A percentile compares a stretch with the other conserved stretches of the same genome.
phyloP scores from a whole-genome alignment of 169 alveolate genomes.

The Eimeria sp. region DNA sequence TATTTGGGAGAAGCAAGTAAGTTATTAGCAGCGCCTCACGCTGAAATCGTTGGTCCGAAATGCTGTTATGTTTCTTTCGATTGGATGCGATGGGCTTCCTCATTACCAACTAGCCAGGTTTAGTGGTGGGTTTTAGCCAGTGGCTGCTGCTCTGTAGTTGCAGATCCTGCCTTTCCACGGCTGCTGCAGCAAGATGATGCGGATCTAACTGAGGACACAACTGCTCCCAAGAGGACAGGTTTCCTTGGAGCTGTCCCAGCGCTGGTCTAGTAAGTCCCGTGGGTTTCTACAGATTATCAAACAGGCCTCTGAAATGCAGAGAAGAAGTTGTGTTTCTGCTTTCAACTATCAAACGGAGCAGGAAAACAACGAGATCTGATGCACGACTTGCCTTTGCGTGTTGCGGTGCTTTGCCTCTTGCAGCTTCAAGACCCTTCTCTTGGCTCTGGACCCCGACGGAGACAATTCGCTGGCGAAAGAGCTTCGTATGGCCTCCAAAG shows the following conservation, averaged over 20 bases:
- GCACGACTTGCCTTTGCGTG: background rate
- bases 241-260: slow-evolving; percentile 52
- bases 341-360: background rate
- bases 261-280: slow-evolving; percentile 15
- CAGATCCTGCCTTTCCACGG: background rate
- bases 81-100: background rate
- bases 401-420: background rate
- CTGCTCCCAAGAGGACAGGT: slow-evolving; percentile 56
- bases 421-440: slow-evolving; percentile 25
- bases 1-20: slow-evolving; percentile 43
- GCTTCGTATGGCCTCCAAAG: background rate
- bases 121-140: background rate
- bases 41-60: background rate
- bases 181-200: slow-evolving; percentile 27
- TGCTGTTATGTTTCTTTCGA: background rate
- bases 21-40: background rate
- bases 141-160: slow-evolving; percentile 7
- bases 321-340: background rate
- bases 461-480: slow-evolving; percentile 9
- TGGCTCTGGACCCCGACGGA: slow-evolving; percentile 32
- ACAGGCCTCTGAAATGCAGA: background rate
- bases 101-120: background rate
- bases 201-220: background rate
- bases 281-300: background rate
- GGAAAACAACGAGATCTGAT: background rate